A percentile compares a stretch with the other conserved stretches of the same genome.
Evolutionary conservation across 192 early-diverging fungal genomes (phyloP).

Genomic region (Coemansia sp.): DNA sequence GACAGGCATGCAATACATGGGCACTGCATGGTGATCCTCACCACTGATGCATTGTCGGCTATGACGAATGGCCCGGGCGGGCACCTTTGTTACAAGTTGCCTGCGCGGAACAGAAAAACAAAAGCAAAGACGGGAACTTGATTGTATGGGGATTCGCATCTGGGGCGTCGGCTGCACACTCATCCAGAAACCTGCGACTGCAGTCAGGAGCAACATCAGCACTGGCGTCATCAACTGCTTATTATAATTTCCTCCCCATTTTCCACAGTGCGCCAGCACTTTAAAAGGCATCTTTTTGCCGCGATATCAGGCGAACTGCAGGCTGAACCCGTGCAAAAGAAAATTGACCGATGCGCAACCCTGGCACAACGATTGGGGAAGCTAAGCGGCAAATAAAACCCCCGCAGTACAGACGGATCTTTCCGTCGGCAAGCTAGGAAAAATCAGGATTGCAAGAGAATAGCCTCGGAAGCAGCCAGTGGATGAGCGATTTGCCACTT

Average conservation of each 20-base stretch:
- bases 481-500: too few species aligned
- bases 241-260: too few species aligned
- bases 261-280: too few species aligned
- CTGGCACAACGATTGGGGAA: neutral
- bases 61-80: neutral
- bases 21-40: slow-evolving; percentile 12
- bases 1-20: slow-evolving; percentile 13
- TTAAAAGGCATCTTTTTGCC: too few species aligned
- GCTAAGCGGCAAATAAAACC: neutral
- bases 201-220: slow-evolving; percentile 1
- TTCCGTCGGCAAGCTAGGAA: neutral
- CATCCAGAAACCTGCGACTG: slow-evolving; percentile 4
- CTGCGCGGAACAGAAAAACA: neutral
- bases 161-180: neutral
- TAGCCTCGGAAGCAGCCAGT: too few species aligned
- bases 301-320: too few species aligned
- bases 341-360: neutral
- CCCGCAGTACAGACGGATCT: neutral
- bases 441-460: neutral
- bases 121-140: neutral
- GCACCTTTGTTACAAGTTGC: neutral
- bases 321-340: neutral
- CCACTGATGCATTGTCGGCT: neutral
- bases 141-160: neutral
- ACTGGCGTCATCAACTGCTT: neutral